Base-by-base conservation (phyloP, 192 early-diverging fungal species). In the Rhizoclosmatium sp. region DNA sequence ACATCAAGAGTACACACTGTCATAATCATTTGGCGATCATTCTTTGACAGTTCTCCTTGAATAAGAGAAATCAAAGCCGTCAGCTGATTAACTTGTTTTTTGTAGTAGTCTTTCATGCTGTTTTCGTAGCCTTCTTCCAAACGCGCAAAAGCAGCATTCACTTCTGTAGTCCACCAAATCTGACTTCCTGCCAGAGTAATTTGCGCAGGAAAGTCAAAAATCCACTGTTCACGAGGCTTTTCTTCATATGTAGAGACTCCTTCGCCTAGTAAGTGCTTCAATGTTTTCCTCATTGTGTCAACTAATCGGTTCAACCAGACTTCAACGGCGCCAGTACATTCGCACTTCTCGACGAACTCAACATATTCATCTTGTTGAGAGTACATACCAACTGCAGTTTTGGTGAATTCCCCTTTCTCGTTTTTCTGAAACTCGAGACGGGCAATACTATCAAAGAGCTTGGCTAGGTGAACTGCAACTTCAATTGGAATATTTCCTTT, bases 121-220 rank as follows among this genome's bases (percentile, higher is more conserved):
- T 92, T 92, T 80, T 92, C 91, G 75, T 92, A 92, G 9, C 91
- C 91, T 69, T 92, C 91, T 79, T 92, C 91, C 10, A 92, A 73
- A 2, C 91, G 76, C 39, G 83, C 72, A 75, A 92, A 92, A 0
- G 91, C 87, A 0, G 79, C 89, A 77, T 92, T 92, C 23, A 92
- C 91, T 83, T 92, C 91, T 4, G 91, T 92, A 9, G 89, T 91
- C 91, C 91, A 92, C 91, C 91, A 92, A 67, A 92, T 89, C 71
- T 90, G 89, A 46, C 85, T 86, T 45, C 90, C 91, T 39, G 91
- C 88, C 31, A 92, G 75, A 4, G 87, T 88, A 59, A 92, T 89
- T 65, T 92, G 91, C 14, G 91, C 91, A 1, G 91, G 89, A 68
- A 89, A 81, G 78, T 92, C 91, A 75, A 92, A 92, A 49, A 92